These are phyloP conservation scores for Pulveroboletus sp. DNA, from an alignment of 768 basidiomycete species.

Conservation along the genomic window DNA sequence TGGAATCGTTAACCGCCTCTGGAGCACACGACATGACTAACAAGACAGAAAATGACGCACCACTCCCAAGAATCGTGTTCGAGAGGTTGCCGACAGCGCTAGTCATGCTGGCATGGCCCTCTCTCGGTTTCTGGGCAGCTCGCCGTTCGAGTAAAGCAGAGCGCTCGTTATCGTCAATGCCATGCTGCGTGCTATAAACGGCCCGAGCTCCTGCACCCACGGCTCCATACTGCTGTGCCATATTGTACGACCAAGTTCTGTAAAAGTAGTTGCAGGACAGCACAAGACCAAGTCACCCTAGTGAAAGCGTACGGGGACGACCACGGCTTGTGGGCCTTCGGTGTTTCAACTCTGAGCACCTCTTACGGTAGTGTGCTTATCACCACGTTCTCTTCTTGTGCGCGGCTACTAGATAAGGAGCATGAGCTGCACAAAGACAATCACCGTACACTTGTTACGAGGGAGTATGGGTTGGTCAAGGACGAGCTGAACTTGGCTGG, in stretches of 20 bases:
- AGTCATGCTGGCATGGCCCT: slow-evolving; percentile 64
- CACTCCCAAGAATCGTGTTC: slow-evolving; percentile 91
- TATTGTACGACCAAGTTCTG: slow-evolving; percentile 42
- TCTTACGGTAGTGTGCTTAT: not conserved
- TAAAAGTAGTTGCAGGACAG: not conserved
- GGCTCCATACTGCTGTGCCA: slow-evolving; percentile 69
- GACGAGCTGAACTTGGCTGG: no score
- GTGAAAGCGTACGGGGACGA: not conserved
- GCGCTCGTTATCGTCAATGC: slow-evolving; percentile 39
- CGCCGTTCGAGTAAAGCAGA: slow-evolving; percentile 55
- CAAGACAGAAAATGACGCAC: slow-evolving; percentile 36
- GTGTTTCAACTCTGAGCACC: not conserved
- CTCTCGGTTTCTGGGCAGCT: slow-evolving; percentile 30
- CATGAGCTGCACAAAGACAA: no score
- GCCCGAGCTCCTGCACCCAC: slow-evolving; percentile 34
- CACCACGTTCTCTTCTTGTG: no score
- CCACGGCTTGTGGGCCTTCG: no score
- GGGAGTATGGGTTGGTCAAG: no score
- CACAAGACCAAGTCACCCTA: not conserved
- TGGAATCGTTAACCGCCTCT: not conserved
- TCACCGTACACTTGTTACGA: no score
- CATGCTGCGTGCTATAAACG: slow-evolving; percentile 3
- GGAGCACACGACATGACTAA: not conserved
- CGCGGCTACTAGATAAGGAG: no score
- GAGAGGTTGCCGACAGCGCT: slow-evolving; percentile 76